phyloP scores from a whole-genome alignment of 208 protist species.

The Leishmania martiniquensis region DNA sequence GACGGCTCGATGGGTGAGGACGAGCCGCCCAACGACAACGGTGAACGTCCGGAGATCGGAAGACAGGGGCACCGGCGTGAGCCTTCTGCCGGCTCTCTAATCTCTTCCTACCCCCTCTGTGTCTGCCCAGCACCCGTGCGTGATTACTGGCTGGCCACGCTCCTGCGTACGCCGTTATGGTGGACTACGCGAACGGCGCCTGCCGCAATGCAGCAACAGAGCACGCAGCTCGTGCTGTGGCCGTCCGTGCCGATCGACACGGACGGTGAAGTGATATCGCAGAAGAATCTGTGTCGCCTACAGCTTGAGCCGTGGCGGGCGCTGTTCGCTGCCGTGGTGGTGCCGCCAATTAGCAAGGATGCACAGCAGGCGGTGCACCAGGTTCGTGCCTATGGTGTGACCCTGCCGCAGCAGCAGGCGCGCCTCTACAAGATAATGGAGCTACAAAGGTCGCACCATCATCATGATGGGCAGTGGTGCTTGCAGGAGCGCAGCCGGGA shows the following conservation, averaged over 20 bases:
- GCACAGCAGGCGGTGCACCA: constrained; percentile 18
- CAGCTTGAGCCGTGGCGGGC: constrained; percentile 28
- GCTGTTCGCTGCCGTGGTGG: constrained; percentile 5
- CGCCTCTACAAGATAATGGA: not conserved
- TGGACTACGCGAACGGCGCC: constrained; percentile 12
- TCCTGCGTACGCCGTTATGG: constrained; percentile 23
- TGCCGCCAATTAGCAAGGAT: constrained; percentile 26
- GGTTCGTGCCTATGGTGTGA: not conserved
- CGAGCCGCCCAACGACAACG: not conserved
- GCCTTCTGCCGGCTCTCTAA: constrained; percentile 9
- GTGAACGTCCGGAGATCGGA: not conserved
- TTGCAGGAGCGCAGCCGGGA: not conserved
- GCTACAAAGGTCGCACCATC: constrained; percentile 5
- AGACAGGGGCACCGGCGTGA: not conserved
- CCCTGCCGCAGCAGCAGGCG: constrained; percentile 18
- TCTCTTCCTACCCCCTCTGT: constrained; percentile 32
- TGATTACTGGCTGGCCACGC: constrained; percentile 34
- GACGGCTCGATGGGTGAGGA: not conserved
- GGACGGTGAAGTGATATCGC: constrained; percentile 1
- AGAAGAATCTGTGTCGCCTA: constrained; percentile 12
- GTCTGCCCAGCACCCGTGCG: constrained; percentile 10
- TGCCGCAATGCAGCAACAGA: constrained; percentile 6
- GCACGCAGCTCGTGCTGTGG: constrained; percentile 16
- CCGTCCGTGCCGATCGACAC: not conserved
- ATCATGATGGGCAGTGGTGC: not conserved